phyloP scores from a whole-genome alignment of 2,329 filamentous ascomycete genomes.

The Chrysoporthe puriensis region DNA sequence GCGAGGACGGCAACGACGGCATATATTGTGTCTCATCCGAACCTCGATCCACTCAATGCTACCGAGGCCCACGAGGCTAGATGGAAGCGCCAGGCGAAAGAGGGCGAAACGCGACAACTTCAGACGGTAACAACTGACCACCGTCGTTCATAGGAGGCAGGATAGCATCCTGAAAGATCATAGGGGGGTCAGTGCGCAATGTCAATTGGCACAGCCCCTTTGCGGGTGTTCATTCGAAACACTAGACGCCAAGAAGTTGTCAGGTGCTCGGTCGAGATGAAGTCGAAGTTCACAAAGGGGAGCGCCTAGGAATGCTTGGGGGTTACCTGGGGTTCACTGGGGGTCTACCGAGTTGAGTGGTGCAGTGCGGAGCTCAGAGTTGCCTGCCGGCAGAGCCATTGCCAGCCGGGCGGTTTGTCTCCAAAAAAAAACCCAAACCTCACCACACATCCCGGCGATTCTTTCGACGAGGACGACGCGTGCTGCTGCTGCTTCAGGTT shows the following conservation, averaged over 20 bases:
- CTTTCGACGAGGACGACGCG: background rate
- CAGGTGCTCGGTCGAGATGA: slow-evolving; percentile 2
- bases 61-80: background rate
- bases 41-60: background rate
- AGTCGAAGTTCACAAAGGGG: background rate
- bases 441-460: background rate
- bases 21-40: background rate
- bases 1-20: background rate
- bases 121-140: background rate
- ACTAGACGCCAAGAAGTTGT: slow-evolving; percentile 14
- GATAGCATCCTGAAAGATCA: background rate
- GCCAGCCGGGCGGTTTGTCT: background rate
- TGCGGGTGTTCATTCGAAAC: slow-evolving; percentile 9
- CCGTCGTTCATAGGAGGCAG: background rate
- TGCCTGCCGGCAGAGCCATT: background rate
- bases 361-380: background rate
- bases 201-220: background rate
- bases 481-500: slow-evolving; percentile 1
- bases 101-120: slow-evolving; percentile 1
- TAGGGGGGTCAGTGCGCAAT: background rate
- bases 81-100: background rate
- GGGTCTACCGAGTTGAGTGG: background rate
- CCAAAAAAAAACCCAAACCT: background rate
- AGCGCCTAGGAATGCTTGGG: too few relatives aligned
- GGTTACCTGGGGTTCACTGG: background rate